phyloP scores from a whole-genome alignment of 2,329 filamentous ascomycete species.

The Clarireedia paspali region DNA sequence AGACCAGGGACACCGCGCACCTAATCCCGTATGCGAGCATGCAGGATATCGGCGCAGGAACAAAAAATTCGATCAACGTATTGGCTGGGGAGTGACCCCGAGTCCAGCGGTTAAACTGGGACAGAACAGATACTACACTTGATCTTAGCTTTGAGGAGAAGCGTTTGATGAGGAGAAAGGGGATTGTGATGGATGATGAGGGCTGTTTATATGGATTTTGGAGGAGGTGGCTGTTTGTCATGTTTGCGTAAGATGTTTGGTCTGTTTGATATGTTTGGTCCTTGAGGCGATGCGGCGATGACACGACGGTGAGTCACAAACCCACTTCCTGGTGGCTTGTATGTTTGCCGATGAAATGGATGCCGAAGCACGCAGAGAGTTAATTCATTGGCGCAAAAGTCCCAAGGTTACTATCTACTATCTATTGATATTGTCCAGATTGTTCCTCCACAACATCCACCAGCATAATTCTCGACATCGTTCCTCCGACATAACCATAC shows the following conservation, averaged over 20 bases:
- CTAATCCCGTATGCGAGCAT: conserved; percentile 17
- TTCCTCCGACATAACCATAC: too few relatives aligned
- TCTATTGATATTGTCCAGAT: too few relatives aligned
- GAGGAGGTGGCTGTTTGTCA: neutral
- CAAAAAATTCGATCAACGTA: conserved; percentile 16
- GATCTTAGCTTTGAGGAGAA: conserved; percentile 47
- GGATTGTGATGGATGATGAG: conserved; percentile 1
- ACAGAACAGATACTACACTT: conserved; percentile 63
- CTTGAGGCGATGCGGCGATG: too few relatives aligned
- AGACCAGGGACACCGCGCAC: neutral
- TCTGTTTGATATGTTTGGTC: too few relatives aligned
- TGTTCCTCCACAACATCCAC: too few relatives aligned
- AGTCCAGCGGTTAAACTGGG: conserved; percentile 59
- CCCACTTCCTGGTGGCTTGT: too few relatives aligned
- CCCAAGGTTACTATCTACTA: too few relatives aligned
- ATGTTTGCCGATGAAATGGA: too few relatives aligned
- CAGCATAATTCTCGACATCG: too few relatives aligned
- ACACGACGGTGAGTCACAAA: too few relatives aligned
- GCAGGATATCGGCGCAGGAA: conserved; percentile 46
- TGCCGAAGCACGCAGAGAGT: too few relatives aligned
- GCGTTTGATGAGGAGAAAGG: conserved; percentile 27
- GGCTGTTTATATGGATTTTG: neutral
- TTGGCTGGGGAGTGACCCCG: neutral
- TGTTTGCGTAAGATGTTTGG: neutral
- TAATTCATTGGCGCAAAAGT: too few relatives aligned